Conservation (phyloP, 2,329 filamentous ascomycete genomes). For the Teratosphaeria destructans region DNA sequence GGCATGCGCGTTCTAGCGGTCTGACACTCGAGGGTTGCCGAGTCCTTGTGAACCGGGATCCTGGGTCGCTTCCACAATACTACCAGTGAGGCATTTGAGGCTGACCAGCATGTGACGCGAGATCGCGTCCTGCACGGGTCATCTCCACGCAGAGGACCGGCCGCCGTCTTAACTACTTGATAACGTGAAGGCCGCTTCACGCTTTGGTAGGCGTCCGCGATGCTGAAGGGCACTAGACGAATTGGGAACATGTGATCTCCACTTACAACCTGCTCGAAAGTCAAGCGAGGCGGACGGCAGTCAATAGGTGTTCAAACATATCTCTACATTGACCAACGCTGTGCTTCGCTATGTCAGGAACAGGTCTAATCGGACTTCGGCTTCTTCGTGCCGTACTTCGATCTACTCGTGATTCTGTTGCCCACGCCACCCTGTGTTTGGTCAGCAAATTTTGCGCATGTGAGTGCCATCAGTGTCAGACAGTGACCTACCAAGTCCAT, state of each 20-base stretch:
- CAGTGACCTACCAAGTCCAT: slow-evolving; percentile 70
- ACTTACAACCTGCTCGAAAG: background rate
- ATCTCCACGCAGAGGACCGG: too few relatives aligned
- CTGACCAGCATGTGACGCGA: too few relatives aligned
- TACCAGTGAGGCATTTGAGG: background rate
- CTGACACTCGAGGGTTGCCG: background rate
- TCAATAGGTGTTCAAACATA: background rate
- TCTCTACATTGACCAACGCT: background rate
- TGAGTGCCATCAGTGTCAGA: too few relatives aligned
- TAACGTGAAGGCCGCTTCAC: too few relatives aligned
- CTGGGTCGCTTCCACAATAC: background rate
- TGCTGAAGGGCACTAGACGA: background rate
- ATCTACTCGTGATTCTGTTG: slow-evolving; percentile 71
- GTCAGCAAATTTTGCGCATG: background rate
- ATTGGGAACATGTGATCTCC: background rate
- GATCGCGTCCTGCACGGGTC: too few relatives aligned
- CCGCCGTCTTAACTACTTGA: too few relatives aligned
- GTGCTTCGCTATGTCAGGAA: background rate
- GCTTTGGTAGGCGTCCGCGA: too few relatives aligned
- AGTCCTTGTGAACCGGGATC: background rate
- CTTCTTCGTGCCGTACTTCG: slow-evolving; percentile 98
- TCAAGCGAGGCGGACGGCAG: background rate
- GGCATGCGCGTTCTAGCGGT: background rate
- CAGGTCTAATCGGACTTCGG: slow-evolving; percentile 61
- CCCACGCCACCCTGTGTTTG: slow-evolving; percentile 70